Base-by-base conservation (phyloP, 2,329 filamentous ascomycete species). In the Penicillium digitatum region DNA sequence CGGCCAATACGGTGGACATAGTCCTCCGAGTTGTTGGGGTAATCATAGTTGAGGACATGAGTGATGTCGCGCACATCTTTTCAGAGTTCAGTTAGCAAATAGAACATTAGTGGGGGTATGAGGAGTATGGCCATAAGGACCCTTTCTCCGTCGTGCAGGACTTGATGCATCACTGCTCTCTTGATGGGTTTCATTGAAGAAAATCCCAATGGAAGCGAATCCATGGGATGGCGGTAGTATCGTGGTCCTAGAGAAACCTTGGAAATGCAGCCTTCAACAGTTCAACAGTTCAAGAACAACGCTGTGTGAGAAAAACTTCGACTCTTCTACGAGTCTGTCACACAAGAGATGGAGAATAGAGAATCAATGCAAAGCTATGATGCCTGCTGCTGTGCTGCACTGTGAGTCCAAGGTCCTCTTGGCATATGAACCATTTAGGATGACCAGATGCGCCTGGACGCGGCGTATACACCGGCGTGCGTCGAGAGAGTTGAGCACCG, bases 61-160 rank as follows among this genome's bases (percentile, higher is more conserved):
- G 94, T 97, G 82, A 99, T 99, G 84, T 99, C 95, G 81, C 92
- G 93, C 82, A 99, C 94, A 88, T 99, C 94, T 97, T 96, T 74
- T 59, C 44, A 80, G 74, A 32, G 60, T 61, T 59, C 84, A 82
- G 89, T 95, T 95, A 95, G 90, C 85, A 85, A 75, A 71, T 70
- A 83, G 81, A 78, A 79, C 80, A 81, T 71, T 69, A 72, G 67
- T 72, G 60, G 54, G 55, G 29, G 52, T 65, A 66, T 63, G 61
- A 74, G 66, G 67, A 73, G 73, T 67, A 74, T 73, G 74, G 72
- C 70, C 70, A 62, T 54, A 66, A 65, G 70, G 73, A 72, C 81
- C 81, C 74, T 77, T 79, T 78, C 72, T 77, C 78, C 80, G 79
- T 79, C 81, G 78, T 82, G 79, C 79, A 81, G 79, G 78, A 78